Evolutionary conservation across 345 rosid species (phyloP).

Genomic region (Rhodamnia rubescens): DNA sequence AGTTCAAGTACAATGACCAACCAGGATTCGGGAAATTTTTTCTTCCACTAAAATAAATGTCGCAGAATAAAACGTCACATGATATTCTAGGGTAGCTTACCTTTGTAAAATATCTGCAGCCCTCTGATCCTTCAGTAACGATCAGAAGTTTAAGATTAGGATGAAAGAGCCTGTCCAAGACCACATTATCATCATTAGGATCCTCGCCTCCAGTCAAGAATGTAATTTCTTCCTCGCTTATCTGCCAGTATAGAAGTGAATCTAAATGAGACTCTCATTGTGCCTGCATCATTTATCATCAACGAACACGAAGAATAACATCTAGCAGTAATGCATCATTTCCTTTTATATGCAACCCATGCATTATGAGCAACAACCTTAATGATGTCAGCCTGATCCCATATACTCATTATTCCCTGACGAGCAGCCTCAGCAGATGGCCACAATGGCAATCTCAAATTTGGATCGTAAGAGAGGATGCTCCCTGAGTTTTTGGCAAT

Average conservation of each 20-base stretch:
- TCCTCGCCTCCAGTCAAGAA: conserved; percentile 65
- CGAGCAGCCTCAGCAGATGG: conserved; percentile 81
- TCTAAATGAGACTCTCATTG: not conserved
- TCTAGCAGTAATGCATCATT: not conserved
- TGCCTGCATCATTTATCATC: not conserved
- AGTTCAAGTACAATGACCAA: not conserved
- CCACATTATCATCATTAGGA: conserved; percentile 54
- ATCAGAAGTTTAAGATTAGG: conserved; percentile 76
- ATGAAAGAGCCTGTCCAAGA: conserved; percentile 59
- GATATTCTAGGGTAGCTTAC: conserved; percentile 14
- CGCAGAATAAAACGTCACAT: not conserved
- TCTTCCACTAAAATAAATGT: not conserved
- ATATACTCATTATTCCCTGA: conserved; percentile 72
- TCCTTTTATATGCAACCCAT: not conserved
- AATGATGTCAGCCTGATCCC: conserved; percentile 87
- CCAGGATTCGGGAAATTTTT: not conserved
- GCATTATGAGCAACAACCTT: conserved; percentile 37
- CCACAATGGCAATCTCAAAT: conserved; percentile 87
- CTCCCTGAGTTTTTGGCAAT: conserved; percentile 67
- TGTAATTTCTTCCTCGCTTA: conserved; percentile 87
- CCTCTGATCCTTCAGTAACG: conserved; percentile 84
- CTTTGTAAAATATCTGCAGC: conserved; percentile 94
- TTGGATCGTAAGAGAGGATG: conserved; percentile 90
- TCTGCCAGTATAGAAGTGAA: conserved; percentile 26
- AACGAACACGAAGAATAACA: not conserved